These are phyloP conservation scores for Aspergillus brasiliensis DNA, from an alignment of 2,329 filamentous ascomycete genomes.

Conservation along the genomic window DNA sequence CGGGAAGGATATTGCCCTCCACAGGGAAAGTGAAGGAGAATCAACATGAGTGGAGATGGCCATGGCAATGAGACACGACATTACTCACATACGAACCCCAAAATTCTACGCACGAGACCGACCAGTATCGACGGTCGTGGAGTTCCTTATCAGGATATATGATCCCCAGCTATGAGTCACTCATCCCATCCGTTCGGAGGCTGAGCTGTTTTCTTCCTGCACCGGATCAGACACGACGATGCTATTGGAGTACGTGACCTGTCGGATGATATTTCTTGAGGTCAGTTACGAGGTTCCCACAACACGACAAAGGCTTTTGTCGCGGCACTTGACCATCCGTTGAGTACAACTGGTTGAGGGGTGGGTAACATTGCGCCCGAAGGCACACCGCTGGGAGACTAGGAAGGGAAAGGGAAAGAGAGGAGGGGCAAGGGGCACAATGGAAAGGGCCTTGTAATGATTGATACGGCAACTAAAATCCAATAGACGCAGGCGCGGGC, in stretches of 20 bases:
- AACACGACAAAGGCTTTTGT: background rate
- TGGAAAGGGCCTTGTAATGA: conserved; percentile 13
- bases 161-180: conserved; percentile 1
- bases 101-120: background rate
- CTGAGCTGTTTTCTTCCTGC: conserved; percentile 43
- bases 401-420: conserved; percentile 19
- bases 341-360: conserved; percentile 11
- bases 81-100: background rate
- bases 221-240: conserved; percentile 72
- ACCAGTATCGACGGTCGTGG: background rate
- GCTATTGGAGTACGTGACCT: conserved; percentile 72
- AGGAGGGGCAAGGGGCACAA: conserved; percentile 14
- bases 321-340: conserved; percentile 11
- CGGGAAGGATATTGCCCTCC: background rate
- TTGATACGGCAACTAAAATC: conserved; percentile 23
- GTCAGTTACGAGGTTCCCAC: conserved; percentile 25
- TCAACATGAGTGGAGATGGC: background rate
- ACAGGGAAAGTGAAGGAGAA: background rate
- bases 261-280: conserved; percentile 24
- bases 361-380: conserved; percentile 22
- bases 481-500: conserved; percentile 29
- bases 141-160: background rate
- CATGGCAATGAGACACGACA: background rate
- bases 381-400: conserved; percentile 24
- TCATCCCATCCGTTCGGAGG: conserved; percentile 25